Conservation (phyloP, 371 early-diverging fungal species). For the Mortierella sp. region DNA sequence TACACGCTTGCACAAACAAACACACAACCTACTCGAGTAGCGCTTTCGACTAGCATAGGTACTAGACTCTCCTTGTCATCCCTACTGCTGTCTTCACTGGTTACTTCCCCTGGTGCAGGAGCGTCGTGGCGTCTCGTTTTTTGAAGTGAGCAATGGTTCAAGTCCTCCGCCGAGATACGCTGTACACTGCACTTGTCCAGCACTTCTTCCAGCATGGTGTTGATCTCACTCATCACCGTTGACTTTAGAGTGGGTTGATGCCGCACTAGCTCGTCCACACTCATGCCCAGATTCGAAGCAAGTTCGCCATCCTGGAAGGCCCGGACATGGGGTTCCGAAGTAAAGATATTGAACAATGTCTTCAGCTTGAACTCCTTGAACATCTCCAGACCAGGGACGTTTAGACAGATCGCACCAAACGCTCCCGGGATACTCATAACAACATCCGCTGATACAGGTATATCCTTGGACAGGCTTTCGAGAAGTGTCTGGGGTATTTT, state of each 20-base stretch:
- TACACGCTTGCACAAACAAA: constrained; percentile 5
- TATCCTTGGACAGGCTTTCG: constrained; percentile 67
- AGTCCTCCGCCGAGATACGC: constrained; percentile 59
- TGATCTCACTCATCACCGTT: constrained; percentile 73
- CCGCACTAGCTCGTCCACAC: constrained; percentile 94
- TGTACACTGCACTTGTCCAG: constrained; percentile 56
- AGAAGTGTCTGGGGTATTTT: constrained; percentile 88
- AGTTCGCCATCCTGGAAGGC: constrained; percentile 85
- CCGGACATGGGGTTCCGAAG: constrained; percentile 76
- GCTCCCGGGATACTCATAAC: constrained; percentile 89
- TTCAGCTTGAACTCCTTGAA: constrained; percentile 78
- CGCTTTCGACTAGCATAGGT: constrained; percentile 61
- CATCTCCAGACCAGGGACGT: constrained; percentile 84
- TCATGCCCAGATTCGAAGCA: constrained; percentile 81
- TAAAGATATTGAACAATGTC: constrained; percentile 80
- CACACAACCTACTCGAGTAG: constrained; percentile 58
- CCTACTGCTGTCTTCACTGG: constrained; percentile 54
- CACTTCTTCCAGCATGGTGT: constrained; percentile 69
- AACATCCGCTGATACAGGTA: constrained; percentile 81
- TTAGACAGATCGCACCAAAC: constrained; percentile 97
- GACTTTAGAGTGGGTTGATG: constrained; percentile 91
- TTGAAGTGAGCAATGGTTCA: constrained; percentile 53
- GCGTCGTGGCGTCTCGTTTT: constrained; percentile 31
- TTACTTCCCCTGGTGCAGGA: constrained; percentile 31
- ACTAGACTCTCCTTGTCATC: constrained; percentile 68